These are phyloP conservation scores for Trifolium subterraneum DNA, from an alignment of 306 rosid genomes.

Conservation along the genomic window DNA sequence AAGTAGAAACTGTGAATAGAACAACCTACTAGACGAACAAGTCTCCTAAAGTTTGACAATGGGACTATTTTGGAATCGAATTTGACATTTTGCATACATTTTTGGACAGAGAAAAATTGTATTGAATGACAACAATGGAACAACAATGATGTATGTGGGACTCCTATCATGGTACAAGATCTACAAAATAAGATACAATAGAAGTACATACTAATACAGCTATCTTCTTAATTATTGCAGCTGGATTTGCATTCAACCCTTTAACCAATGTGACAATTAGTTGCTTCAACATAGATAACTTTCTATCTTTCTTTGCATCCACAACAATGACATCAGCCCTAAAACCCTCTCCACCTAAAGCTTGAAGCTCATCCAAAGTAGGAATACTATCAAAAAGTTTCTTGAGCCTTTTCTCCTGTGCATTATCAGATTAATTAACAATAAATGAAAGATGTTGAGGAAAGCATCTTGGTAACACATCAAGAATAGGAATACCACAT, in stretches of 20 bases:
- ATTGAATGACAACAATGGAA: neutral
- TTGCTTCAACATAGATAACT: constrained; percentile 90
- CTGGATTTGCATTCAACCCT: constrained; percentile 88
- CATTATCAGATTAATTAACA: constrained; percentile 34
- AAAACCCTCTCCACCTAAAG: constrained; percentile 73
- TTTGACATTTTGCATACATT: constrained; percentile 13
- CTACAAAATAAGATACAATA: constrained; percentile 26
- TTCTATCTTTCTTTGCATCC: constrained; percentile 86
- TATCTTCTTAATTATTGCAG: constrained; percentile 88
- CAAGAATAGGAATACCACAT: constrained; percentile 31
- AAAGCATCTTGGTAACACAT: constrained; percentile 6
- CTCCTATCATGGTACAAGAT: constrained; percentile 2
- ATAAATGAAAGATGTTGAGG: constrained; percentile 15
- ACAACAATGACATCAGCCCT: constrained; percentile 90
- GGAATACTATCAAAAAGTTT: constrained; percentile 78
- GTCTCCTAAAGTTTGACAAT: constrained; percentile 25
- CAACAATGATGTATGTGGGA: constrained; percentile 28
- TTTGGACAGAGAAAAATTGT: constrained; percentile 15
- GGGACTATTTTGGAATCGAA: constrained; percentile 34
- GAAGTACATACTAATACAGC: constrained; percentile 76
- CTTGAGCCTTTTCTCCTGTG: constrained; percentile 91
- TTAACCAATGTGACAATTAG: constrained; percentile 75
- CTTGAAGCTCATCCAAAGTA: constrained; percentile 82
- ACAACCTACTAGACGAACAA: constrained; percentile 29
- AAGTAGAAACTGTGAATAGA: constrained; percentile 31